Evolutionary conservation across 2,329 filamentous ascomycete species (phyloP), one percentile per base, ranked within the genome.

Genomic region (Helotiales sp.): DNA sequence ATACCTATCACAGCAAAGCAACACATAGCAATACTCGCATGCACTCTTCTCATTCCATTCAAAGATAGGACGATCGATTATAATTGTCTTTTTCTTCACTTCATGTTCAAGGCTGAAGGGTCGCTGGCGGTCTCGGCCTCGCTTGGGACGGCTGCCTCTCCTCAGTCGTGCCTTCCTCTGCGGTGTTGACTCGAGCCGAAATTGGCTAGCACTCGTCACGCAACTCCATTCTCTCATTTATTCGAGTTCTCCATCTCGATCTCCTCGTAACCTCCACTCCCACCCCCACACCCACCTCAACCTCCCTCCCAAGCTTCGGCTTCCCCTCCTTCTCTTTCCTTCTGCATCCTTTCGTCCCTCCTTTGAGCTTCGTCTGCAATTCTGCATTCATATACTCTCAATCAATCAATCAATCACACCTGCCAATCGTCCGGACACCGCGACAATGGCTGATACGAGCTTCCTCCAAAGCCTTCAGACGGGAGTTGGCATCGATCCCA

Each of bases 331-430:
- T 55, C 37, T 5, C 5, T 13, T 45, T 26, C 6, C n/a, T 22
- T 47, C 20, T 43, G 32, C 47, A 63, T 55, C 26, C 30, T 24
- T 54, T 55, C 47, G 47, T 55, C 47, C n/a, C 34, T 30, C 24
- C 11, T 54, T 55, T 45, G 22, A 22, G 13, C 22, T n/a, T 8
- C 22, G 47, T 30, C 28, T 24, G 5, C 20, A 26, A 40, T 61
- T 13, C 30, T 11, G 37, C n/a, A 47, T 11, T 57, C n/a, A 47
- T 22, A 30, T 17, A 26, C 37, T 28, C 8, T 60, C 22, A 32
- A 13, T 28, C 37, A 28, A 13, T 8, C n/a, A n/a, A n/a, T n/a
- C n/a, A n/a, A n/a, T n/a, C n/a, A n/a, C 20, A 6, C 32, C 34
- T 24, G 24, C 20, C 11, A 37, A 17, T 37, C 30, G 20, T 26